Base-by-base conservation (phyloP, 306 rosid genomes). In the Pterocarpus macrocarpus region DNA sequence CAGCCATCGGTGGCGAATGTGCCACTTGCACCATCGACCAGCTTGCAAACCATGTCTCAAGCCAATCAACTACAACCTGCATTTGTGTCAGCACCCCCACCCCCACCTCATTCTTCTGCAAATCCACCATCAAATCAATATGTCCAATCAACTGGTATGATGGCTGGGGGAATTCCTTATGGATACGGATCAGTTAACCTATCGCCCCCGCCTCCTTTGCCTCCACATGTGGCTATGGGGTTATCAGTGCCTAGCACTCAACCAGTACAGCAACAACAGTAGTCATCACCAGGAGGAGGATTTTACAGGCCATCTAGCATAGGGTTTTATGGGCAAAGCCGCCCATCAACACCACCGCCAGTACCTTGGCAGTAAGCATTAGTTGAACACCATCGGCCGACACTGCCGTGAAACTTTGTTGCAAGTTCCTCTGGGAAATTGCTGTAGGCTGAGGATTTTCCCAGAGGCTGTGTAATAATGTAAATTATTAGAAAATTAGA, bases 181-280 rank as follows among this genome's bases (percentile, higher is more conserved):
- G 95, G 90, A 38, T 94, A 89, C 36, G 91, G 89, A 28, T 83
- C 92, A 35, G 88, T 75, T 81, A 67, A 53, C 72, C 83, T 90
- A 14, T 94, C 97, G 8, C 98, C 93, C 61, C 97, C 97, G 45
- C 98, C 97, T 69, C 95, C 94, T 56, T 72, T 88, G 71, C 97
- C 94, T 80, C 90, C 89, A 14, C 94, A 89, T 80, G 84, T 88
- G 59, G 85, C 89, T 52, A 85, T 88, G 80, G 92, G 95, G 34
- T 75, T 90, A 74, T 58, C 92, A 32, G 88, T 89, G 89, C 83
- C 97, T 11, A 76, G 69, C 49, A 72, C 85, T 80, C 94, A 81
- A 74, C 85, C 87, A 64, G 86, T 85, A 13, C 94, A 73, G 34
- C 94, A 81, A 82, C 93, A 85, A 73, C 82, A 86, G 22, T 92